phyloP scores from a whole-genome alignment of 768 basidiomycete species.

The Clavulina sp. region DNA sequence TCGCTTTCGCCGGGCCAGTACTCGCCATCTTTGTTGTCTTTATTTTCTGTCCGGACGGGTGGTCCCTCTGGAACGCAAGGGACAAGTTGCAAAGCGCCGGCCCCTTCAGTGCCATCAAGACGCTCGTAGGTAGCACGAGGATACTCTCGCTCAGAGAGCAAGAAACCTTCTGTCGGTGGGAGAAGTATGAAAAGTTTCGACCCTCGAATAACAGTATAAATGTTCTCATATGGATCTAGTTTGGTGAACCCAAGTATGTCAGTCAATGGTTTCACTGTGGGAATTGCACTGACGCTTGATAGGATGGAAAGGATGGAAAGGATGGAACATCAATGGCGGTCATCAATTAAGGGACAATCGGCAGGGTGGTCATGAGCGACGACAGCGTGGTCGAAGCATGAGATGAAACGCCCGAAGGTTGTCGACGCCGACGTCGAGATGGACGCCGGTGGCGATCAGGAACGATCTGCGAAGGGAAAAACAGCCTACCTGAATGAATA shows the following conservation, averaged over 20 bases:
- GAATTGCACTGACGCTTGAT: too few species aligned
- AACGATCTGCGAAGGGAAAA: too few species aligned
- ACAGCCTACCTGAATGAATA: conserved; percentile 67
- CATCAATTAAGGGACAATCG: too few species aligned
- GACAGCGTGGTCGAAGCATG: not conserved
- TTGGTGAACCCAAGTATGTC: not conserved
- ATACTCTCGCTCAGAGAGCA: conserved; percentile 44
- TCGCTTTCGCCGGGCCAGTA: not conserved
- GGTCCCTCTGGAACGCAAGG: conserved; percentile 15
- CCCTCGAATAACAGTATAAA: conserved; percentile 76
- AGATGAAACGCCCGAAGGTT: not conserved
- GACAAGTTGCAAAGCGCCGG: too few species aligned
- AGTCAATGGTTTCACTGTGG: not conserved
- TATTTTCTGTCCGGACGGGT: conserved; percentile 17
- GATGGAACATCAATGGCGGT: too few species aligned
- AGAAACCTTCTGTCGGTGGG: conserved; percentile 81
- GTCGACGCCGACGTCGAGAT: not conserved
- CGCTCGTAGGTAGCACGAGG: conserved; percentile 51
- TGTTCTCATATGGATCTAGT: conserved; percentile 80
- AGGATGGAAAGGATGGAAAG: too few species aligned
- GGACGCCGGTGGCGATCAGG: too few species aligned
- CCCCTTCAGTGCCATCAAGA: too few species aligned
- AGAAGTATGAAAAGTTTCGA: conserved; percentile 71
- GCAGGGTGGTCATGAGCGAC: too few species aligned
- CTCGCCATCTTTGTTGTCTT: not conserved